A percentile compares a stretch with the other conserved stretches of the same genome.
phyloP scores from a whole-genome alignment of 2,329 filamentous ascomycete species.

The Penicillium freii region DNA sequence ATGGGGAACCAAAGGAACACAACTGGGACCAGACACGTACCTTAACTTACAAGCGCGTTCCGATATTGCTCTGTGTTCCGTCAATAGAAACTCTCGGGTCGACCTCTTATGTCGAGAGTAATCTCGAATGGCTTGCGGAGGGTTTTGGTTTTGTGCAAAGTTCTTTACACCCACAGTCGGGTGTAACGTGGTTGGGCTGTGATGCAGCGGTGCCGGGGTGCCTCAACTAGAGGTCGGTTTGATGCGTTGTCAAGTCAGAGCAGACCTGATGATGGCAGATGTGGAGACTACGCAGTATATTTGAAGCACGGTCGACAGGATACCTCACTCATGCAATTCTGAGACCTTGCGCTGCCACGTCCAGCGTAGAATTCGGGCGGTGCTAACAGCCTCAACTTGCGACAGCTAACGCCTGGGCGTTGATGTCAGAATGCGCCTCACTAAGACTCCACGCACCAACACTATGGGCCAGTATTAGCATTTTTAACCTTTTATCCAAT shows the following conservation, averaged over 20 bases:
- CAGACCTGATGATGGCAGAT: slow-evolving; percentile 29
- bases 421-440: slow-evolving; percentile 31
- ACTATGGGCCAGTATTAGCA: slow-evolving; percentile 28
- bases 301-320: slow-evolving; percentile 29
- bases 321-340: slow-evolving; percentile 20
- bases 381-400: slow-evolving; percentile 23
- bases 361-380: slow-evolving; percentile 30
- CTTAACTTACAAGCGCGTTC: slow-evolving; percentile 22
- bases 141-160: slow-evolving; percentile 36
- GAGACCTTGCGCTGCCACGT: slow-evolving; percentile 24
- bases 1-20: slow-evolving; percentile 17
- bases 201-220: slow-evolving; percentile 42
- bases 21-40: slow-evolving; percentile 33
- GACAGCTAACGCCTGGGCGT: slow-evolving; percentile 10
- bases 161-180: slow-evolving; percentile 29
- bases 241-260: slow-evolving; percentile 45
- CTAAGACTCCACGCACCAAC: slow-evolving; percentile 20
- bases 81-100: slow-evolving; percentile 18
- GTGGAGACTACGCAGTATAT: slow-evolving; percentile 24
- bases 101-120: slow-evolving; percentile 20
- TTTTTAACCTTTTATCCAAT: slow-evolving; percentile 17
- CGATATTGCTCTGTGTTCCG: slow-evolving; percentile 10
- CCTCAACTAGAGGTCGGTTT: slow-evolving; percentile 32
- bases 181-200: slow-evolving; percentile 48
- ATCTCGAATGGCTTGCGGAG: slow-evolving; percentile 28